Conservation (phyloP, 371 early-diverging fungal species). For the Umbelopsis sp. region DNA sequence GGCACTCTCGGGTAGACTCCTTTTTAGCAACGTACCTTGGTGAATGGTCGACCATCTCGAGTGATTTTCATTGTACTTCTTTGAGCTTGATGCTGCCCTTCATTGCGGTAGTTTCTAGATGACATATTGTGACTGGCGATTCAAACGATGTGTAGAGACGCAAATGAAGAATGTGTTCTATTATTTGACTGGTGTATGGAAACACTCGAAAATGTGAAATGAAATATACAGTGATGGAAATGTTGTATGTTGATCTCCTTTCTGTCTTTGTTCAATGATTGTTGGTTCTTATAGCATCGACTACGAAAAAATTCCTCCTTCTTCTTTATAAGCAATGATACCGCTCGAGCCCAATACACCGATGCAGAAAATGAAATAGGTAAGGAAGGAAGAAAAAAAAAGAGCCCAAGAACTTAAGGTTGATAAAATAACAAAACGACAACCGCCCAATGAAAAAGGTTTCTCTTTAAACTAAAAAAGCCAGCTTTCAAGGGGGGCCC, state of each 20-base stretch:
- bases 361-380: not conserved
- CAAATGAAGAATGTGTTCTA: not conserved
- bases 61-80: conserved; percentile 36
- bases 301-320: not conserved
- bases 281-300: not conserved
- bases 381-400: not conserved
- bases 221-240: not conserved
- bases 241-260: not conserved
- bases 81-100: conserved; percentile 20
- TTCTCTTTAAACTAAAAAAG: conserved; percentile 1
- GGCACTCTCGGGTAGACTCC: not conserved
- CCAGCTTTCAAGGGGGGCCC: conserved; percentile 13
- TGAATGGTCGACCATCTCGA: conserved; percentile 32
- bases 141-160: not conserved
- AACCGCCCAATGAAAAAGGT: not conserved
- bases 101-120: not conserved
- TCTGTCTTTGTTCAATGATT: not conserved
- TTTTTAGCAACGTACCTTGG: conserved; percentile 26
- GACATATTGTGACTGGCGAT: not conserved
- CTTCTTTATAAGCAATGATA: not conserved
- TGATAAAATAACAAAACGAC: not conserved
- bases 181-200: not conserved
- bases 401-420: not conserved
- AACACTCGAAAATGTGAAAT: not conserved
- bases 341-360: not conserved